Percentiles rank a stretch among this genome's conserved stretches.
Conservation (phyloP, 106 monocot species). For the Acanthochlamys bracteata region DNA sequence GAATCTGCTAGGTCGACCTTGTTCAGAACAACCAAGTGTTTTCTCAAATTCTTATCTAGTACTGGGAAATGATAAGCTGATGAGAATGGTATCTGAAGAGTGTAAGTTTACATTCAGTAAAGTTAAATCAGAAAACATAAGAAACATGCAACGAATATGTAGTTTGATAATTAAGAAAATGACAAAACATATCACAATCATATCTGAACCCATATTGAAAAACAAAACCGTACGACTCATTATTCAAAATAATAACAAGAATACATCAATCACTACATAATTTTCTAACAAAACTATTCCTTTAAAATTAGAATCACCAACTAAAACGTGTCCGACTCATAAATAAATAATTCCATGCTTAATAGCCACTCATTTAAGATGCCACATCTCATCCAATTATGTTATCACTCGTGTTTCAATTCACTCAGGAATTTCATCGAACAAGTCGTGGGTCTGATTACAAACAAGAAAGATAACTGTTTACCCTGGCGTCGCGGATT, state of each 20-base stretch:
- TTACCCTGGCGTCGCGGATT: conserved; percentile 38
- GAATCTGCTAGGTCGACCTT: conserved; percentile 66
- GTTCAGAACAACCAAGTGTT: conserved; percentile 52
- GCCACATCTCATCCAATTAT: background rate
- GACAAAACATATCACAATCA: no score
- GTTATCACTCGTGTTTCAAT: background rate
- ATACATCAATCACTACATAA: background rate
- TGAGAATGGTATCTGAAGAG: conserved; percentile 42
- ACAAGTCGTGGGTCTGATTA: background rate
- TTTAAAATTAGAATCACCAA: no score
- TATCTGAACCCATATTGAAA: background rate
- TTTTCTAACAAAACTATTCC: background rate
- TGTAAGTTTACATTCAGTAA: no score
- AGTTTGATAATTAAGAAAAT: no score
- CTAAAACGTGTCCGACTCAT: no score
- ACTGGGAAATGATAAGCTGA: conserved; percentile 37
- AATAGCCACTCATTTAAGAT: no score
- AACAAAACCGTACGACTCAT: no score
- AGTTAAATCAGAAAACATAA: no score
- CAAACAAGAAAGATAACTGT: background rate
- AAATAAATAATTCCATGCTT: background rate
- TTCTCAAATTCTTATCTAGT: conserved; percentile 8
- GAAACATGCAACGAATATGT: no score
- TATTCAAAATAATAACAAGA: no score
- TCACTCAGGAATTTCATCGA: conserved; percentile 5